Percentiles rank a stretch among this genome's conserved stretches.
phyloP scores from a whole-genome alignment of 306 rosid genomes.

The Vigna trinervia region DNA sequence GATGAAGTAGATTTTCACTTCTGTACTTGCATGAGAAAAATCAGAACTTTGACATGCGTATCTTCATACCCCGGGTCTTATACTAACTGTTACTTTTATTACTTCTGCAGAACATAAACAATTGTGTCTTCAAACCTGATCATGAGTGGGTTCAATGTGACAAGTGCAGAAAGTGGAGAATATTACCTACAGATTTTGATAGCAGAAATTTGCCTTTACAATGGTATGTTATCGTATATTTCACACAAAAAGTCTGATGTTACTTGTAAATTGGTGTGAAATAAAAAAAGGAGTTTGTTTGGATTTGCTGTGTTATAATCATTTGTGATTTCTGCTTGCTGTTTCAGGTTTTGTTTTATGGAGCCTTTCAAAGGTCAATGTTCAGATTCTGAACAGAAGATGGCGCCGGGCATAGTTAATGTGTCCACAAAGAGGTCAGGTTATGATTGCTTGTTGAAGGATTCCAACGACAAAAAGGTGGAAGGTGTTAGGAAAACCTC shows the following conservation, averaged over 20 bases:
- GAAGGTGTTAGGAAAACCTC: slow-evolving; percentile 23
- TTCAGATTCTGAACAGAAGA: slow-evolving; percentile 49
- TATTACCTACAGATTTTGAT: slow-evolving; percentile 47
- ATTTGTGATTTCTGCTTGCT: slow-evolving; percentile 16
- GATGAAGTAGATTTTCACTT: not conserved
- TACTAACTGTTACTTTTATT: slow-evolving; percentile 5
- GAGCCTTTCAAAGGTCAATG: slow-evolving; percentile 56
- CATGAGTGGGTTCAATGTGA: slow-evolving; percentile 70
- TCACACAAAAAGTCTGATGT: not conserved
- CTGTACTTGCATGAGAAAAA: not conserved
- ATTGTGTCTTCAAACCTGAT: slow-evolving; percentile 56
- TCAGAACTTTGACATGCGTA: not conserved
- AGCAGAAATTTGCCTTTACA: slow-evolving; percentile 42
- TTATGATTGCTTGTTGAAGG: slow-evolving; percentile 33
- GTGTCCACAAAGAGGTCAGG: slow-evolving; percentile 56
- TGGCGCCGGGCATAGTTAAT: slow-evolving; percentile 43
- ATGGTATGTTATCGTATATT: slow-evolving; percentile 50
- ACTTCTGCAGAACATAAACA: slow-evolving; percentile 42
- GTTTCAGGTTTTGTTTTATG: slow-evolving; percentile 64
- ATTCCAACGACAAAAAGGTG: slow-evolving; percentile 12
- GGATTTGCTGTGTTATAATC: slow-evolving; percentile 8
- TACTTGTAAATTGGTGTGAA: not conserved
- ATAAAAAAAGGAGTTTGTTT: not conserved
- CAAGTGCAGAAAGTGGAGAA: slow-evolving; percentile 73
- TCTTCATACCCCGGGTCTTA: not conserved